These are phyloP conservation scores for Rhodomyrtus psidioides DNA, from an alignment of 441 rosid species.

Conservation along the genomic window DNA sequence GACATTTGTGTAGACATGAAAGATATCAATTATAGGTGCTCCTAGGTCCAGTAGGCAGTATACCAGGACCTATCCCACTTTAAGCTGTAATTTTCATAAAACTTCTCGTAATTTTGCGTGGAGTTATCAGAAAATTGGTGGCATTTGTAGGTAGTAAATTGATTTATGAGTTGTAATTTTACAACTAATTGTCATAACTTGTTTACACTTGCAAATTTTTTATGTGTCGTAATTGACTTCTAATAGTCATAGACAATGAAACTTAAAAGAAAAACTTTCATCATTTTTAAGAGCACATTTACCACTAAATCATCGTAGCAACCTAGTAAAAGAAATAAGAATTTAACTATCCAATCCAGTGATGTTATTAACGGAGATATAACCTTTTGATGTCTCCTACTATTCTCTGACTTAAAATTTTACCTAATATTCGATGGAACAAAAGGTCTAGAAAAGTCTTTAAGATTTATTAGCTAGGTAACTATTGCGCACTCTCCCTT, in stretches of 20 bases:
- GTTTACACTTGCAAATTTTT: rapidly evolving
- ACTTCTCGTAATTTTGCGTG: background rate
- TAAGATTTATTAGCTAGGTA: too few relatives aligned
- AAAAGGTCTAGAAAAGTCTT: background rate
- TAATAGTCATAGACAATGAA: rapidly evolving
- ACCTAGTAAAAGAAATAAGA: background rate
- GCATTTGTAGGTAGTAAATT: background rate
- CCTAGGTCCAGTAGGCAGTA: too few relatives aligned
- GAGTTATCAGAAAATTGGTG: background rate
- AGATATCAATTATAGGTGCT: background rate
- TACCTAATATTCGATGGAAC: too few relatives aligned
- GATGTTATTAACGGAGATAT: background rate
- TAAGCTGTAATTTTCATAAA: background rate
- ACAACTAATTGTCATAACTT: rapidly evolving
- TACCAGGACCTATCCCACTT: background rate
- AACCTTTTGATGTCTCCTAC: background rate
- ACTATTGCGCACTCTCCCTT: too few relatives aligned
- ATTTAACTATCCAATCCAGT: background rate
- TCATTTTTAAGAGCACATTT: background rate
- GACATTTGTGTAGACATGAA: background rate
- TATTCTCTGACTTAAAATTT: too few relatives aligned
- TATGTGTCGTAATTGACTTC: rapidly evolving
- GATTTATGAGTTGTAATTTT: background rate
- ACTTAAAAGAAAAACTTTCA: background rate
- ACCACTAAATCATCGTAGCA: background rate